phyloP scores from a whole-genome alignment of 1,284 basidiomycete genomes.

The Pyrrhoderma lamaoense region DNA sequence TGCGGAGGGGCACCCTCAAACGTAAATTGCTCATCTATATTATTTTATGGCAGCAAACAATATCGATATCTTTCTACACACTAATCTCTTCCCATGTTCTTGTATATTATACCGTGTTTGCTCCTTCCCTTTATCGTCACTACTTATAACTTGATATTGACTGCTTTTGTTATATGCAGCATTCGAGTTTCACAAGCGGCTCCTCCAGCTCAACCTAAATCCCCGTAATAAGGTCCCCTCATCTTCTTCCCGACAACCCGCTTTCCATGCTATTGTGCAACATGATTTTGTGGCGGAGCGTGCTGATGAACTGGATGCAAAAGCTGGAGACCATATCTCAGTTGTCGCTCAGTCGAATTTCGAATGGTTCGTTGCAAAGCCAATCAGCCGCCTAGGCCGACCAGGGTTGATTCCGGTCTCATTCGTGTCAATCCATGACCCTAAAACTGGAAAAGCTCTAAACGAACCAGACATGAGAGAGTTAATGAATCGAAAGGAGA shows the following conservation, averaged over 20 bases:
- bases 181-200: conserved; percentile 34
- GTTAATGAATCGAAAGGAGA: conserved; percentile 76
- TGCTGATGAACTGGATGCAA: conserved; percentile 93
- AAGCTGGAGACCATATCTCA: conserved; percentile 89
- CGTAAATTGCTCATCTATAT: not conserved
- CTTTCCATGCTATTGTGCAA: conserved; percentile 88
- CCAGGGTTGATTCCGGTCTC: conserved; percentile 95
- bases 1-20: too few relatives aligned
- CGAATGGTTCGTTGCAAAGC: conserved; percentile 90
- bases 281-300: conserved; percentile 95
- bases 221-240: conserved; percentile 25
- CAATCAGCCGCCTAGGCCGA: conserved; percentile 88
- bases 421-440: conserved; percentile 95
- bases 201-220: conserved; percentile 19
- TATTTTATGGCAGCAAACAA: not conserved
- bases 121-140: not conserved
- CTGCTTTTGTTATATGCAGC: conserved; percentile 24
- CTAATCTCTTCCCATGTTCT: too few relatives aligned
- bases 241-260: conserved; percentile 43
- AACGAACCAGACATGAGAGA: conserved; percentile 57
- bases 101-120: too few relatives aligned
- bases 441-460: conserved; percentile 71
- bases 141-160: not conserved
- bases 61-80: not conserved
- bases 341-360: conserved; percentile 87